Conservation (phyloP, 202 grass and related monocot genomes). For the Musa balbisiana region DNA sequence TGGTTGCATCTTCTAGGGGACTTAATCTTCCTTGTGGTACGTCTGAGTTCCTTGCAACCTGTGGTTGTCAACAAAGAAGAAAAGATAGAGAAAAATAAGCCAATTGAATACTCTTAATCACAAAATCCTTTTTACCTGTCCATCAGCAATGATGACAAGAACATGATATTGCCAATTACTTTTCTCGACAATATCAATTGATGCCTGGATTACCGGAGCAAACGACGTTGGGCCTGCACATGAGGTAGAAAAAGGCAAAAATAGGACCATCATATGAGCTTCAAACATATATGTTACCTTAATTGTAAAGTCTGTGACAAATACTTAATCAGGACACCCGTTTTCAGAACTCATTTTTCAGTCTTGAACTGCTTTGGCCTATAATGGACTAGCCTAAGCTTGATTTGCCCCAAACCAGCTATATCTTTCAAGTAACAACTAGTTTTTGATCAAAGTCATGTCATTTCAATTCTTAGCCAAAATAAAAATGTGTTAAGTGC, state of each 20-base stretch:
- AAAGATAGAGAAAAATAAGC: constrained; percentile 18
- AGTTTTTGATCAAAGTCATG: background rate
- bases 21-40: constrained; percentile 51
- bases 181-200: constrained; percentile 68
- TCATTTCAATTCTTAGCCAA: background rate
- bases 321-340: background rate
- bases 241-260: constrained; percentile 3
- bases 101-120: constrained; percentile 28
- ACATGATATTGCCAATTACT: constrained; percentile 90
- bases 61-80: constrained; percentile 36
- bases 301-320: background rate
- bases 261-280: background rate
- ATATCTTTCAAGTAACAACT: background rate
- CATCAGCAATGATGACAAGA: constrained; percentile 95
- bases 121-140: constrained; percentile 50
- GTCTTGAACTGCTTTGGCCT: background rate
- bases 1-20: constrained; percentile 71
- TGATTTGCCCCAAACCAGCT: background rate
- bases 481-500: background rate
- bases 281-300: background rate
- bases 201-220: constrained; percentile 70
- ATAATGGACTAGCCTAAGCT: background rate
- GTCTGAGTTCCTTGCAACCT: constrained; percentile 42
- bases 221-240: constrained; percentile 85
- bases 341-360: background rate